Evolutionary conservation across 768 basidiomycete genomes (phyloP).

Genomic region (Amanita fuliginea): DNA sequence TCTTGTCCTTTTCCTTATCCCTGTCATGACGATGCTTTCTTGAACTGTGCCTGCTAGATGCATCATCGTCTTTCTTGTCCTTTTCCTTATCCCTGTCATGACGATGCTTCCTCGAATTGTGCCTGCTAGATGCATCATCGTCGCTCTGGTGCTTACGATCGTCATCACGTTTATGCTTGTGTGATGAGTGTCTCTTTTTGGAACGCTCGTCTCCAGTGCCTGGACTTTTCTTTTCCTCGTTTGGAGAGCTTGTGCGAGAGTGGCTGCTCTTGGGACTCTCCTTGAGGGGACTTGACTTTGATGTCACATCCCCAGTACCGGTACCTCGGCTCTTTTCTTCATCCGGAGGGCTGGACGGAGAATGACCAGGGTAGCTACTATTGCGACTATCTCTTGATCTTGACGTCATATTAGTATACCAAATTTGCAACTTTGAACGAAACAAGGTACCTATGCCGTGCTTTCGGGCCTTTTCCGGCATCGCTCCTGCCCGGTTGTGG

Average conservation of each 20-base stretch:
- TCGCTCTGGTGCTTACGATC: conserved; percentile 4
- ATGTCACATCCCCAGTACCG: background rate
- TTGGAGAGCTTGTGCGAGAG: background rate
- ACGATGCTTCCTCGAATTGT: conserved; percentile 4
- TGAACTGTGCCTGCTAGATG: conserved; percentile 3
- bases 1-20: background rate
- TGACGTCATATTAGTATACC: background rate
- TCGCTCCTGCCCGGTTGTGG: background rate
- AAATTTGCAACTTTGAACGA: background rate
- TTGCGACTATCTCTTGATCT: background rate
- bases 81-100: conserved; percentile 1
- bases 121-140: conserved; percentile 5
- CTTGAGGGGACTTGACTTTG: background rate
- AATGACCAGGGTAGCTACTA: background rate
- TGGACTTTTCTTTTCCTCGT: background rate
- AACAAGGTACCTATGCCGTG: background rate
- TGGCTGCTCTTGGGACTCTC: background rate
- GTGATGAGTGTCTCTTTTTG: background rate
- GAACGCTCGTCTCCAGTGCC: background rate
- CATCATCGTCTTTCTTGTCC: conserved; percentile 3
- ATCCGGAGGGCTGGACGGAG: background rate
- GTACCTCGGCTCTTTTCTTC: background rate
- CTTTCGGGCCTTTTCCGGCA: background rate
- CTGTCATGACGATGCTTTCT: conserved; percentile 4
- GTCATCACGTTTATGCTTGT: background rate